Conservation (phyloP, 2,329 filamentous ascomycete species). For the Apiospora rasikravindrae region DNA sequence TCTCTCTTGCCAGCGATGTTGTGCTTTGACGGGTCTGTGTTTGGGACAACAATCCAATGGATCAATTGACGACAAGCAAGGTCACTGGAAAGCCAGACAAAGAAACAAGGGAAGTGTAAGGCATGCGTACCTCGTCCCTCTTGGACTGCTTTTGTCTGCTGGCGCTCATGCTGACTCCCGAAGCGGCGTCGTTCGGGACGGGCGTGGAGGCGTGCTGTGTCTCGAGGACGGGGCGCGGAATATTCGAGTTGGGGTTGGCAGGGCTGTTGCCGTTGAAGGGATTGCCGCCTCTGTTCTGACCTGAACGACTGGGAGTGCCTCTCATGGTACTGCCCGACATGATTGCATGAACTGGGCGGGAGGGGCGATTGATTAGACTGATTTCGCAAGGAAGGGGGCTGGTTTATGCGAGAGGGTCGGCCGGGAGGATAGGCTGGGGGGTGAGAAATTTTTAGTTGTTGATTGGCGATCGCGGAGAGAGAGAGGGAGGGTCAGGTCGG, state of each 20-base stretch:
- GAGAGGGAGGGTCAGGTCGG: not conserved
- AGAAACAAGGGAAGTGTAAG: not conserved
- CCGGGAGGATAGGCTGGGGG: not conserved
- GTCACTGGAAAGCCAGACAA: constrained; percentile 24
- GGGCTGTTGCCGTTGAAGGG: constrained; percentile 65
- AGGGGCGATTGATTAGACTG: constrained; percentile 27
- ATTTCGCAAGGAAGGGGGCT: constrained; percentile 20
- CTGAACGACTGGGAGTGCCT: constrained; percentile 69
- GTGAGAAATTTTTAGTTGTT: constrained; percentile 17
- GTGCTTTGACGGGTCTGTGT: not conserved
- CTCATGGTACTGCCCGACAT: constrained; percentile 69
- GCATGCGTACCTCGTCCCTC: constrained; percentile 85
- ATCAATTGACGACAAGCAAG: constrained; percentile 17
- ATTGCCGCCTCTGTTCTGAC: constrained; percentile 58
- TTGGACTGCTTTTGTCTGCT: constrained; percentile 97
- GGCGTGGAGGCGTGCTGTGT: constrained; percentile 43
- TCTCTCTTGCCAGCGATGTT: not conserved
- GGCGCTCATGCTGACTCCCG: constrained; percentile 88
- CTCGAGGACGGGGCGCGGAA: constrained; percentile 76
- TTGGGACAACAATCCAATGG: not conserved
- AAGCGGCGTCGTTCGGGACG: constrained; percentile 56
- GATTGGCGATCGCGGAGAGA: constrained; percentile 1
- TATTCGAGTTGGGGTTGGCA: constrained; percentile 57
- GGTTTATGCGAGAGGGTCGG: not conserved
- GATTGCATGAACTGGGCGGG: constrained; percentile 41